Conservation (phyloP, 352 stramenopile genomes). For the Phytophthora chlamydospora region DNA sequence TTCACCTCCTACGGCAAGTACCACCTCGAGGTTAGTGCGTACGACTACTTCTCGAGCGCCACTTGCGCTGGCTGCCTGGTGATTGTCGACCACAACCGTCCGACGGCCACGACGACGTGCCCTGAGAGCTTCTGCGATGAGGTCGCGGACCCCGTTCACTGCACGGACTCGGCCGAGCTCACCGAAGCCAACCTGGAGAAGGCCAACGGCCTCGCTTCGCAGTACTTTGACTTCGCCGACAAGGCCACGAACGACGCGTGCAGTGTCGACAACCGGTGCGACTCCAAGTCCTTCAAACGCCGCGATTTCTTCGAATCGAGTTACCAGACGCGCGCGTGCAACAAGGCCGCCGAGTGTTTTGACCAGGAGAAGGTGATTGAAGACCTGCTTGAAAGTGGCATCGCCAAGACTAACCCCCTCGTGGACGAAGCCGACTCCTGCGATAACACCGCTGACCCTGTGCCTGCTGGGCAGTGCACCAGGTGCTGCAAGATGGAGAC, state of each 20-base stretch:
- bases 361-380: slow-evolving; percentile 22
- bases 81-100: slow-evolving; percentile 61
- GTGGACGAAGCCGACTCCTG: slow-evolving; percentile 8
- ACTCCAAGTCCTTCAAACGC: slow-evolving; percentile 40
- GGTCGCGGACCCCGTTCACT: slow-evolving; percentile 8
- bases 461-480: slow-evolving; percentile 43
- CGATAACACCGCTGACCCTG: slow-evolving; percentile 38
- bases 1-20: slow-evolving; percentile 65
- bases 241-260: slow-evolving; percentile 62
- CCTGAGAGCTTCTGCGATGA: slow-evolving; percentile 47
- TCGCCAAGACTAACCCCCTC: slow-evolving; percentile 49
- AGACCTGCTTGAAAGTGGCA: slow-evolving; percentile 27
- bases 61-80: slow-evolving; percentile 59
- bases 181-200: slow-evolving; percentile 42
- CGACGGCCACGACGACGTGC: slow-evolving; percentile 43
- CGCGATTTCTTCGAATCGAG: slow-evolving; percentile 52
- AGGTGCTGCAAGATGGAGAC: slow-evolving; percentile 57
- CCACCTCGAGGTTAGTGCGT: slow-evolving; percentile 49
- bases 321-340: slow-evolving; percentile 23
- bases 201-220: slow-evolving; percentile 23
- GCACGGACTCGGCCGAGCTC: slow-evolving; percentile 22
- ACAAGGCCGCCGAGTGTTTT: slow-evolving; percentile 43
- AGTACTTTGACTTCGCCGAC: slow-evolving; percentile 49
- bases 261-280: slow-evolving; percentile 50
- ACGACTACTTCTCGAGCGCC: slow-evolving; percentile 51